Conservation (phyloP, 2,329 filamentous ascomycete genomes). For the Rasamsonia emersonii region DNA sequence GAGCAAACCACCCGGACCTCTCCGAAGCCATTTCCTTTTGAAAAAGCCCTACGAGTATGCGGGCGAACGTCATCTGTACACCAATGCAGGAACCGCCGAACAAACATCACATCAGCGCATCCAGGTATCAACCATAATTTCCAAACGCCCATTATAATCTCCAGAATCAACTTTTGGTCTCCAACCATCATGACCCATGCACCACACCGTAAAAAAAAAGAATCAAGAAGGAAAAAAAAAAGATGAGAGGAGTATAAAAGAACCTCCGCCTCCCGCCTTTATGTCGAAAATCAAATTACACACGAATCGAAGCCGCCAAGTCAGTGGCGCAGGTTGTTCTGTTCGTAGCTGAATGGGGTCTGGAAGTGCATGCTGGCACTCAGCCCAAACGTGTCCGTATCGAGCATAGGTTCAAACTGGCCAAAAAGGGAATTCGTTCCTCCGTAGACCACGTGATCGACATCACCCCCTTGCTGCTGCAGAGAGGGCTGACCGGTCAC, state of each 20-base stretch:
- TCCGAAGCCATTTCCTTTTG: no score
- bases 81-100: constrained; percentile 1
- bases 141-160: no score
- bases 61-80: constrained; percentile 8
- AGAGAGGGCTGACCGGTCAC: constrained; percentile 36
- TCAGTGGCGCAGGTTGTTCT: constrained; percentile 28
- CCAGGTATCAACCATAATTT: constrained; percentile 3
- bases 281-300: background rate
- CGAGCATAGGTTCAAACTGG: constrained; percentile 75
- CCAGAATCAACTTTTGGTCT: constrained; percentile 10
- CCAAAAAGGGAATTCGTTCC: constrained; percentile 50
- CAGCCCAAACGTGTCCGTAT: constrained; percentile 87
- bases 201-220: constrained; percentile 2
- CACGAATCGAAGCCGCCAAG: no score
- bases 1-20: no score
- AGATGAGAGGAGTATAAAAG: background rate
- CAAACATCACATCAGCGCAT: constrained; percentile 4
- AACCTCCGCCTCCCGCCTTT: no score
- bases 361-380: constrained; percentile 95
- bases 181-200: constrained; percentile 10
- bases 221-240: background rate
- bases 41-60: no score
- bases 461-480: constrained; percentile 29
- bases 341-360: constrained; percentile 56
- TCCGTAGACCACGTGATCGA: constrained; percentile 32